Base-by-base conservation (phyloP, 306 rosid genomes). In the Dryas octopetala region DNA sequence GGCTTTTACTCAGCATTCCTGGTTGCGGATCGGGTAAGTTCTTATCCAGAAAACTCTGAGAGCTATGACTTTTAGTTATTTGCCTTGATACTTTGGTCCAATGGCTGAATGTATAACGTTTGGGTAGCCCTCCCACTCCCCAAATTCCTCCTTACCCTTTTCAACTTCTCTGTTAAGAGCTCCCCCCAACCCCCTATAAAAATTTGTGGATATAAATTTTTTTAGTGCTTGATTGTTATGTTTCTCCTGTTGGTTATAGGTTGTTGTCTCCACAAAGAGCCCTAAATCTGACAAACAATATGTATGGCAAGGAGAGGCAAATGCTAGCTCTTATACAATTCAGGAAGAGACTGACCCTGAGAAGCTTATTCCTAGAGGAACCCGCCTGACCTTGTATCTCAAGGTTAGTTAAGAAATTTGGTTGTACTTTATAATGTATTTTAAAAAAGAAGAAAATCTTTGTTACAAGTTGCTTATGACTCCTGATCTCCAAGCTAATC, bases 221-320 rank as follows among this genome's bases (percentile, higher is more conserved):
- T 52, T 9, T 6, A 9, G 26, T 58, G 59, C 55, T 49, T 73
- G 38, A 26, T 57, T 74, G 51, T 80, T 66, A 76, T 71, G 63
- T 53, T n/a, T 70, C 47, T 77, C 19, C 54, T 79, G 69, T 74
- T 68, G 75, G 47, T 66, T 82, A 74, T 80, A 95, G 99, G 96
- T 96, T 66, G 91, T 88, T 77, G 98, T 96, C 76, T 96, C 99
- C 13, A 80, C 99, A 48, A 96, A 88, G 86, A 90, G 93, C 84
- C 98, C 98, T 16, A 89, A 83, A 77, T 92, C 99, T 14, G 90
- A 89, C 76, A 96, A 86, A 71, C 99, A 90, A 77, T 96, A 92
- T 73, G 86, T 92, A 75, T 96, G 99, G 99, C 97, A 92, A 86
- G 97, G 97, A 63, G 99, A 92, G 82, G 99, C 91, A 66, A 92